Evolutionary conservation across 2,329 filamentous ascomycete species (phyloP).

Genomic region (Daldinia sp.): DNA sequence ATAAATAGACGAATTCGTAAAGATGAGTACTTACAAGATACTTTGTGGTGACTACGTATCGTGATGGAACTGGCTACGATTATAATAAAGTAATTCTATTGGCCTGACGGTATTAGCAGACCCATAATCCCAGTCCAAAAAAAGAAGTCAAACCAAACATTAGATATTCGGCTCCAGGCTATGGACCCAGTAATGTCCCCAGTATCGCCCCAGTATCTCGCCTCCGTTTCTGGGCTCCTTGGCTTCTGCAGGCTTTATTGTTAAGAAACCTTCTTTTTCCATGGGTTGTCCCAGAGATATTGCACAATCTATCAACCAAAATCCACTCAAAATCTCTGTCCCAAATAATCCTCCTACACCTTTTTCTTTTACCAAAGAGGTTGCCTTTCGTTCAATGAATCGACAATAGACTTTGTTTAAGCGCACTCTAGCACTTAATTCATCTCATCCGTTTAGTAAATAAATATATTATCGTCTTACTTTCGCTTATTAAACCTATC

Average conservation of each 20-base stretch:
- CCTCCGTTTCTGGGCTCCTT: conserved; percentile 25
- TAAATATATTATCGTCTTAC: conserved; percentile 6
- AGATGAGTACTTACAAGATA: conserved; percentile 9
- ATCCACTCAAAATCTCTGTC: conserved; percentile 16
- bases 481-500: conserved; percentile 23
- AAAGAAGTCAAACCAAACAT: conserved; percentile 30
- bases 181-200: no score
- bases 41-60: conserved; percentile 5
- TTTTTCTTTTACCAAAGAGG: background rate
- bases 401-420: background rate
- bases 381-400: conserved; percentile 25
- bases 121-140: conserved; percentile 26
- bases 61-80: conserved; percentile 21
- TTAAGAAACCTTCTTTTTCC: conserved; percentile 9
- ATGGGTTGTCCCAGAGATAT: conserved; percentile 19
- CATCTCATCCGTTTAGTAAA: no score
- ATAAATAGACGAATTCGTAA: background rate
- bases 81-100: conserved; percentile 9
- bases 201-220: conserved; percentile 15
- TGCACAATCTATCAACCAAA: conserved; percentile 30
- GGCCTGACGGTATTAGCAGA: background rate
- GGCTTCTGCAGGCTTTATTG: background rate
- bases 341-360: conserved; percentile 8
- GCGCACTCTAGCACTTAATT: background rate
- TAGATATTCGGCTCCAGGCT: conserved; percentile 20